Evolutionary conservation across 495 filamentous ascomycete genomes (phyloP), one percentile per base, ranked within the genome.

Genomic region (Hypoxylon rickii): DNA sequence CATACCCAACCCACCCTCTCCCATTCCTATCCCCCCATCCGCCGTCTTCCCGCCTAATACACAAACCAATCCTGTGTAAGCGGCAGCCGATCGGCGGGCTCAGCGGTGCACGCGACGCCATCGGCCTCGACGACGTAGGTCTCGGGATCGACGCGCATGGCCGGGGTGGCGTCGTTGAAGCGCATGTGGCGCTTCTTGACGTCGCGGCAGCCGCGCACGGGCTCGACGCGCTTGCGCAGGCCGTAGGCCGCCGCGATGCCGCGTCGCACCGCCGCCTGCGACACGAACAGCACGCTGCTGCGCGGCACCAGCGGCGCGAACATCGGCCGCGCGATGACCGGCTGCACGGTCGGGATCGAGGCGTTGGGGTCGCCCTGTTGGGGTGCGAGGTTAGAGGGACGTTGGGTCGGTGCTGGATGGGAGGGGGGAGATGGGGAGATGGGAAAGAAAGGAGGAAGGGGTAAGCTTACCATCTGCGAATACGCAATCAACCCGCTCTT

Each of bases 101-200:
- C 90, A 0, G 91, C 90, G 16, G 76, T 80, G 66, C 89, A 94
- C 16, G 85, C 70, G 69, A 78, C 69, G 0, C 89, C 92, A 71
- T 98, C 92, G 6, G 94, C 94, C 75, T 94, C 86, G 33, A 98
- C 94, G 24, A 77, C 81, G 72, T 96, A 98, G 62, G 80, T 84
- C 76, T 97, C 94, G 7, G 94, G 90, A 64, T 98, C 92, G 33
- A 98, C 94, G 68, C 80, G 86, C 91, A 97, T 97, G 74, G 79
- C 85, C 13, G 94, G 94, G 86, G 86, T 92, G 15, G 73, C 70
- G 63, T 92, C 86, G 71, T 98, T 98, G 71, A 82, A 90, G 71
- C 92, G 94, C 93, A 98, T 97, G 67, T 97, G 89, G 65, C 76
- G 80, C 80, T 98, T 98, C 13, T 88, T 77, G 44, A 97, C 81